Conservation (phyloP, 1,284 basidiomycete species). For the Leccinum variabile region DNA sequence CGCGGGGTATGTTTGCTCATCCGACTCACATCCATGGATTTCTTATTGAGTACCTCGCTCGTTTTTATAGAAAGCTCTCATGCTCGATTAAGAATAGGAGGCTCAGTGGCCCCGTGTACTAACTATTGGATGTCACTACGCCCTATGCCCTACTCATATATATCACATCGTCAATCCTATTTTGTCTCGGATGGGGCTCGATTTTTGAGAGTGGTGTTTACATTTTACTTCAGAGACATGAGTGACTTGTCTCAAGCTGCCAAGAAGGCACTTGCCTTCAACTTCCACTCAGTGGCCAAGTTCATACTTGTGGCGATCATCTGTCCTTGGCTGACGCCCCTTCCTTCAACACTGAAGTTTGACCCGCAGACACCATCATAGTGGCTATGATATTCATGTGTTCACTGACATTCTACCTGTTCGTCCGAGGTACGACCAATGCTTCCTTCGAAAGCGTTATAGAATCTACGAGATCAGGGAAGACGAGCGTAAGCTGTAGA, state of each 20-base stretch:
- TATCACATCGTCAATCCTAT: neutral
- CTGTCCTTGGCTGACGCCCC: neutral
- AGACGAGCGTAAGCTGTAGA: conserved; percentile 8
- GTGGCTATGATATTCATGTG: conserved; percentile 5
- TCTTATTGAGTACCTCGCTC: neutral
- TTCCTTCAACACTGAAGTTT: too few species aligned
- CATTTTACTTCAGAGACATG: neutral
- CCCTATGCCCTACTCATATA: neutral
- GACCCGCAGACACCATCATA: neutral
- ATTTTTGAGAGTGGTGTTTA: neutral
- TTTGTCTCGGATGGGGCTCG: neutral
- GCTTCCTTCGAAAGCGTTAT: conserved; percentile 4
- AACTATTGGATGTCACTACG: neutral
- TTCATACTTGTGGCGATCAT: neutral
- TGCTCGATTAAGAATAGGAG: neutral
- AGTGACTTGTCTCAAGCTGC: too few species aligned
- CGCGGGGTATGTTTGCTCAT: neutral
- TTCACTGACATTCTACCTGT: neutral
- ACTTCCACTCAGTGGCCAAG: neutral
- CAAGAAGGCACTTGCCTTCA: neutral
- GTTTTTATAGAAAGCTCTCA: neutral
- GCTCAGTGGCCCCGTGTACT: neutral
- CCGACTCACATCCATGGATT: neutral
- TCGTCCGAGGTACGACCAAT: neutral
- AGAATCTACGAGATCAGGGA: conserved; percentile 16